Evolutionary conservation across 2,329 filamentous ascomycete species (phyloP).

Genomic region (Ophiostoma triangulosporum): DNA sequence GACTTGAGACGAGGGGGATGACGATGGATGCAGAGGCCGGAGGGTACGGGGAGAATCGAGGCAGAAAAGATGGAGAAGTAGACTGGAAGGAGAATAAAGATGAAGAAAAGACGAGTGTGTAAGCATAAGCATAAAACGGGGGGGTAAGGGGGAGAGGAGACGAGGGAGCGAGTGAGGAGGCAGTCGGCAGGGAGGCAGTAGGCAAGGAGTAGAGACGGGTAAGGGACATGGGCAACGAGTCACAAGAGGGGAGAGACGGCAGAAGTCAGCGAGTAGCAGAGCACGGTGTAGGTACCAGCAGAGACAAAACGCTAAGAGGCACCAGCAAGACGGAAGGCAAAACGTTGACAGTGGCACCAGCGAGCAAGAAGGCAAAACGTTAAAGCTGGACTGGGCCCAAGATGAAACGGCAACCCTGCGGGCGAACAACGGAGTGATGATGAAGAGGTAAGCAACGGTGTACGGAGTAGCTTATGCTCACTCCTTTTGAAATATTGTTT

Average conservation of each 20-base stretch:
- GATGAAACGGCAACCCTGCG: slow-evolving; percentile 34
- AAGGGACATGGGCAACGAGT: neutral
- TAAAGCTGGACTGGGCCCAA: slow-evolving; percentile 24
- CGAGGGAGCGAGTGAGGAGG: neutral
- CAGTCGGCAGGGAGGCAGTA: neutral
- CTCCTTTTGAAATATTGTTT: too few species aligned
- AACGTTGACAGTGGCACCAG: slow-evolving; percentile 23
- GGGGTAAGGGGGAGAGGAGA: neutral
- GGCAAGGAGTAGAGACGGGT: neutral
- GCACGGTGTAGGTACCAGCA: too few species aligned
- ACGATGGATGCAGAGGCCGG: too few species aligned
- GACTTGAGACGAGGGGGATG: neutral
- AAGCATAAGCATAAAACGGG: too few species aligned
- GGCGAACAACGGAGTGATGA: slow-evolving; percentile 16
- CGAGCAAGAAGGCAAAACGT: slow-evolving; percentile 23
- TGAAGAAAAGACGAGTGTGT: too few species aligned
- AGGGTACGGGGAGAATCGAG: neutral
- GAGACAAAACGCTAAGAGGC: slow-evolving; percentile 27
- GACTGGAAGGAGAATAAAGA: too few species aligned
- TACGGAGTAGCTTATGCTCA: too few species aligned
- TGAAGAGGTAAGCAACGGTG: slow-evolving; percentile 16
- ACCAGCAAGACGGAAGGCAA: slow-evolving; percentile 19
- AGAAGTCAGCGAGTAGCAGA: neutral
- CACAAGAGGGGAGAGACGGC: neutral
- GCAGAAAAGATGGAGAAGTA: too few species aligned